Evolutionary conservation across 176 grass and related monocot genomes (phyloP).

Genomic region (Otatea glauca): DNA sequence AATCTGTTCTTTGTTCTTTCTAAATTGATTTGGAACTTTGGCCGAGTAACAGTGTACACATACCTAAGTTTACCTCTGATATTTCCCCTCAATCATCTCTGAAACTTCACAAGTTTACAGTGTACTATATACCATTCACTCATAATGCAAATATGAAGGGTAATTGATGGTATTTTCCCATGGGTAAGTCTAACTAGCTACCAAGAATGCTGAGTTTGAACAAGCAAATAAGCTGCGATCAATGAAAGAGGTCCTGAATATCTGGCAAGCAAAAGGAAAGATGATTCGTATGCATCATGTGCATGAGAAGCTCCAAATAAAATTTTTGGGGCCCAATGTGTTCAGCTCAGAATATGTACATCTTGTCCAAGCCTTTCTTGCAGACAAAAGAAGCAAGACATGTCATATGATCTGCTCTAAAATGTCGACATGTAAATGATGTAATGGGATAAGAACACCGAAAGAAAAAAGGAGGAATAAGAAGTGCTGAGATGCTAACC

Average conservation of each 20-base stretch:
- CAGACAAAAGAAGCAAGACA: neutral
- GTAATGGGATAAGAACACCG: neutral
- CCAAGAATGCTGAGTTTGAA: neutral
- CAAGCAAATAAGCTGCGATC: neutral
- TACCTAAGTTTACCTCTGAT: neutral
- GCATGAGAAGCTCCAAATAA: neutral
- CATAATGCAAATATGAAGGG: neutral
- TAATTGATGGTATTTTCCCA: neutral
- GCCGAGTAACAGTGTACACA: neutral
- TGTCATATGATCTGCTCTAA: neutral
- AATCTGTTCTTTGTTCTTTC: neutral
- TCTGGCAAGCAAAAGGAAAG: neutral
- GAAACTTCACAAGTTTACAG: neutral
- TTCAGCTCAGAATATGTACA: neutral
- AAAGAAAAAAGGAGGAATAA: neutral
- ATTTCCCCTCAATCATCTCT: neutral
- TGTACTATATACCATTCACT: neutral
- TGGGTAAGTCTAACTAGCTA: neutral
- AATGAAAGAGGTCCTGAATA: neutral
- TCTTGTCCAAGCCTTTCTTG: neutral
- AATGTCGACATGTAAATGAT: constrained; percentile 6
- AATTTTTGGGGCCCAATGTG: neutral
- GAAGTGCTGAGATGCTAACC: neutral
- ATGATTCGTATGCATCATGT: neutral
- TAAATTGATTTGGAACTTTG: neutral